phyloP scores from a whole-genome alignment of 208 protist species.

The Kentomonas sorsogonicus region DNA sequence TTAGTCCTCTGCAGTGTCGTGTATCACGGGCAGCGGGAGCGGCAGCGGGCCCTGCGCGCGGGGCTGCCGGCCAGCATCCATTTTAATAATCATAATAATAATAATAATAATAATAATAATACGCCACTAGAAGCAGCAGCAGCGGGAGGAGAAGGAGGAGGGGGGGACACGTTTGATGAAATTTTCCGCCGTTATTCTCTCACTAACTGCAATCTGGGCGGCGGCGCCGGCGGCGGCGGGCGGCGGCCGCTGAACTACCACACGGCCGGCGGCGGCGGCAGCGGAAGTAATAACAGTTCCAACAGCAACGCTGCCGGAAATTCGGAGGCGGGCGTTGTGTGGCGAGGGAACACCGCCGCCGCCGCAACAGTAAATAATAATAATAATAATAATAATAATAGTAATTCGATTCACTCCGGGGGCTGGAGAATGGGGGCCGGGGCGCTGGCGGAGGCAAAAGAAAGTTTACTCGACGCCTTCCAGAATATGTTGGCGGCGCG shows the following conservation, averaged over 20 bases:
- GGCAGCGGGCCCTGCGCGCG: no score
- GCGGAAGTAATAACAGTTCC: background rate
- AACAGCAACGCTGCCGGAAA: no score
- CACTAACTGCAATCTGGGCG: background rate
- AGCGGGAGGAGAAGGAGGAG: no score
- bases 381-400: constrained; percentile 8
- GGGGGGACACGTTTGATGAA: no score
- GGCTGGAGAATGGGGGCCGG: no score
- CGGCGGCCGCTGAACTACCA: background rate
- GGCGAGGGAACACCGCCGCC: background rate
- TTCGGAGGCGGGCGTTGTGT: no score
- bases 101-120: no score
- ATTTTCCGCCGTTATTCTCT: no score
- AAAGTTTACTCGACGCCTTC: constrained; percentile 45
- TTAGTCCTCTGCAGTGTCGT: constrained; percentile 64
- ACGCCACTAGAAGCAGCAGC: no score
- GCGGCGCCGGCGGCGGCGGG: background rate
- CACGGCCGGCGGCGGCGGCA: background rate
- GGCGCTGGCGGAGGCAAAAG: background rate
- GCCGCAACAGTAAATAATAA: constrained; percentile 3
- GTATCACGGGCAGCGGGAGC: constrained; percentile 59
- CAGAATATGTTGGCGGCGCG: constrained; percentile 78
- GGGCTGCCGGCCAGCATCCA: no score
- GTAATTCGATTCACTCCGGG: no score
- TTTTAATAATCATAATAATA: no score